These are phyloP conservation scores for Debaryomycetaceae sp. DNA, from an alignment of 1,139 yeast genomes.

Conservation along the genomic window DNA sequence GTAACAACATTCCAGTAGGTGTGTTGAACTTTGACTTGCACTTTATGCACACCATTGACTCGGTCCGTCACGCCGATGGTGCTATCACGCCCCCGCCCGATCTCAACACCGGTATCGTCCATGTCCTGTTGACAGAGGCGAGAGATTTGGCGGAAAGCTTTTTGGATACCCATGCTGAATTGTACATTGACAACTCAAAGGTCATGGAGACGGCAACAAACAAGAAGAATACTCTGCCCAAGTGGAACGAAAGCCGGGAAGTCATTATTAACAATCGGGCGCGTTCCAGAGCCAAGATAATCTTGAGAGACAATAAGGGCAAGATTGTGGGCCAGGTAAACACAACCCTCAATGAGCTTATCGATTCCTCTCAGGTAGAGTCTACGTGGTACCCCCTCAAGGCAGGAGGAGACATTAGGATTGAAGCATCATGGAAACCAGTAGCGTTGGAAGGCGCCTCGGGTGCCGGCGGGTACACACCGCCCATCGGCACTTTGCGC, in stretches of 20 bases:
- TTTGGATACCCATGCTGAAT: conserved; percentile 55
- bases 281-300: conserved; percentile 53
- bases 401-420: conserved; percentile 61
- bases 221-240: conserved; percentile 58
- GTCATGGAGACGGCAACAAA: conserved; percentile 45
- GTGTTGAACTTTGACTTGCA: conserved; percentile 56
- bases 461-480: conserved; percentile 72
- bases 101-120: conserved; percentile 82
- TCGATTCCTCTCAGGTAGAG: conserved; percentile 71
- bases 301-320: conserved; percentile 51
- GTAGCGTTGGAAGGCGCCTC: conserved; percentile 57
- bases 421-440: conserved; percentile 77
- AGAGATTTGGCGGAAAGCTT: conserved; percentile 33
- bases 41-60: conserved; percentile 72
- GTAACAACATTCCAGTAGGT: conserved; percentile 81
- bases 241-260: conserved; percentile 59
- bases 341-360: conserved; percentile 55
- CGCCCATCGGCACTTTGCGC: conserved; percentile 88
- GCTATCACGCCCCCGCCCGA: conserved; percentile 83
- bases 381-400: conserved; percentile 64
- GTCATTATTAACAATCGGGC: conserved; percentile 66
- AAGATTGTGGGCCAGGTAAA: conserved; percentile 51
- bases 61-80: conserved; percentile 72
- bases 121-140: conserved; percentile 42
- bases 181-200: conserved; percentile 51